A percentile compares a stretch with the other conserved stretches of the same genome.
These are phyloP conservation scores for Phytophthora cryptogea DNA, from an alignment of 352 stramenopile genomes.

Conservation along the genomic window DNA sequence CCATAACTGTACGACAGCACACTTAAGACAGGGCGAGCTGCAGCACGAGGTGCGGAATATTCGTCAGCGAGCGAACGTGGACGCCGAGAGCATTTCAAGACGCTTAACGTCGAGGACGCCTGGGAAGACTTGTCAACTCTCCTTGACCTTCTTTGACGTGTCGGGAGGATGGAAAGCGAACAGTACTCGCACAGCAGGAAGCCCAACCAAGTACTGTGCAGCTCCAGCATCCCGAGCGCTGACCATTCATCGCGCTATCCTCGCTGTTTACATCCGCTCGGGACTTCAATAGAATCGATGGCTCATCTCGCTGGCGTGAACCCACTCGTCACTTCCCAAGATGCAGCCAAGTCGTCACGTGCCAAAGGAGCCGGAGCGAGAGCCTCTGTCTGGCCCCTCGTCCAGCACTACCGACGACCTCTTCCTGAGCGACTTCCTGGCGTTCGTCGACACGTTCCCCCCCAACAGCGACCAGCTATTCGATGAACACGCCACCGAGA, in stretches of 20 bases:
- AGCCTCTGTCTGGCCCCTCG: constrained; percentile 1
- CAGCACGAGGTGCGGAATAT: no score
- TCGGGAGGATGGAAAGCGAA: background rate
- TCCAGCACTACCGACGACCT: constrained; percentile 3
- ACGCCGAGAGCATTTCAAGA: no score
- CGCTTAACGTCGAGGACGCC: no score
- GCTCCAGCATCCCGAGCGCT: no score
- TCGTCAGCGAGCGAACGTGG: no score
- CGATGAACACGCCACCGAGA: constrained; percentile 3
- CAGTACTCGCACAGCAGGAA: background rate
- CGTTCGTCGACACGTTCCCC: constrained; percentile 36
- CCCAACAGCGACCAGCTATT: constrained; percentile 22
- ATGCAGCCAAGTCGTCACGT: constrained; percentile 5
- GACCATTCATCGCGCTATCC: background rate
- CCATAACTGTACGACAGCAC: constrained; percentile 1
- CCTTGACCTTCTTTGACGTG: no score
- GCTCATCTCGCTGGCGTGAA: background rate
- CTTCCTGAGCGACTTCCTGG: constrained; percentile 20
- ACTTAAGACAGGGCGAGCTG: background rate
- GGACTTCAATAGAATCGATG: background rate
- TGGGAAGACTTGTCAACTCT: no score
- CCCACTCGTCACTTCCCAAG: constrained; percentile 16
- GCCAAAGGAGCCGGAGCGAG: constrained; percentile 6
- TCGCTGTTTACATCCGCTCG: background rate
- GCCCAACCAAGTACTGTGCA: no score